Percentiles rank a stretch among this genome's conserved stretches.
Conservation (phyloP, 192 early-diverging fungal species). For the Rhizophagus clarus region DNA sequence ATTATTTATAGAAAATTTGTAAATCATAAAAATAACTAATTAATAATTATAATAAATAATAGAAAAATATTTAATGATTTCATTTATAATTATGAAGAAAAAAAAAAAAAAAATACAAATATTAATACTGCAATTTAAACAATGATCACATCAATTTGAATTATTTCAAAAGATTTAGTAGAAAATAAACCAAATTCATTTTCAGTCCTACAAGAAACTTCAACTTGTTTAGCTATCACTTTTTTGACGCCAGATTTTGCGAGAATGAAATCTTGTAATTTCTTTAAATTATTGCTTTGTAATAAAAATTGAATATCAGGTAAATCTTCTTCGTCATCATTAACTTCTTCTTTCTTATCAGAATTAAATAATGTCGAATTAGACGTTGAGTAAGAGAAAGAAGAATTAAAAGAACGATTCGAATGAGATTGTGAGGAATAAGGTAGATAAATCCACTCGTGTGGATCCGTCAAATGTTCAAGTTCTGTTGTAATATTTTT, state of each 20-base stretch:
- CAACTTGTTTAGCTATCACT: background rate
- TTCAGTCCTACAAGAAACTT: slow-evolving; percentile 10
- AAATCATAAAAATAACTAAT: no score
- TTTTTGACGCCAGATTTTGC: slow-evolving; percentile 9
- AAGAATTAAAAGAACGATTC: background rate
- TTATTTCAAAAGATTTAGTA: slow-evolving; percentile 11
- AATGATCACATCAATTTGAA: background rate
- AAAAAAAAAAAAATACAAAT: no score
- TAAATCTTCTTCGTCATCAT: slow-evolving; percentile 1
- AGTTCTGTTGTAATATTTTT: slow-evolving; percentile 4
- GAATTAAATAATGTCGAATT: no score
- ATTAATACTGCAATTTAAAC: background rate
- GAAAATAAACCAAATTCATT: slow-evolving; percentile 23
- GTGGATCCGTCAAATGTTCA: background rate
- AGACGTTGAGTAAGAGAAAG: no score
- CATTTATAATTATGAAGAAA: no score
- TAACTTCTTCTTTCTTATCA: background rate
- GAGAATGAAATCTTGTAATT: slow-evolving; percentile 3
- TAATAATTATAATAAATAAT: no score
- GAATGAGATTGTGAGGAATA: background rate
- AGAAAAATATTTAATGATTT: no score
- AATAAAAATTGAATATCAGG: slow-evolving; percentile 18
- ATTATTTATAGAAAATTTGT: no score
- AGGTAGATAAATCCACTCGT: slow-evolving; percentile 19
- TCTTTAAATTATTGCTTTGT: background rate